These are phyloP conservation scores for Kandelia obovata DNA, from an alignment of 345 rosid species.

Conservation along the genomic window DNA sequence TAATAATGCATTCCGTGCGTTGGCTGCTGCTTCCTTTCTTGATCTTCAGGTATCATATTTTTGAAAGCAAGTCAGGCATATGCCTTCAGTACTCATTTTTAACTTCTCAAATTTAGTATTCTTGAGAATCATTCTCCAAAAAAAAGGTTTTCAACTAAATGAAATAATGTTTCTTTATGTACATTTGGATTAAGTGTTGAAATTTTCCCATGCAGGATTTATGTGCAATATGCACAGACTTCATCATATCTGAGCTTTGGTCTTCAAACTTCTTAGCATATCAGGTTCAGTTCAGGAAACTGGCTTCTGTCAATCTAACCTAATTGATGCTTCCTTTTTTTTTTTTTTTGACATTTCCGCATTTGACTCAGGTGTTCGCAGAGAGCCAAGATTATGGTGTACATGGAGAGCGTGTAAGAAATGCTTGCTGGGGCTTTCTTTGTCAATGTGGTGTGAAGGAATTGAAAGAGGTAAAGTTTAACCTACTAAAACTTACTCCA, in stretches of 20 bases:
- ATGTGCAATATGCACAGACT: constrained; percentile 94
- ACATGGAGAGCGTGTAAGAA: constrained; percentile 95
- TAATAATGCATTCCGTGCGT: constrained; percentile 79
- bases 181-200: neutral
- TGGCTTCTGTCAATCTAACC: neutral
- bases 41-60: constrained; percentile 72
- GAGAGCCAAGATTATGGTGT: constrained; percentile 96
- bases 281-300: constrained; percentile 50
- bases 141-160: no score
- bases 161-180: no score
- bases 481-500: neutral
- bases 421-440: constrained; percentile 98
- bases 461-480: constrained; percentile 63
- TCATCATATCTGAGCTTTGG: constrained; percentile 84
- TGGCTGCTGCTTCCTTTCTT: constrained; percentile 97
- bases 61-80: neutral
- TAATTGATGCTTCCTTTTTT: neutral
- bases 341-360: constrained; percentile 3
- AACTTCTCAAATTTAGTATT: neutral
- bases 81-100: neutral
- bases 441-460: constrained; percentile 95
- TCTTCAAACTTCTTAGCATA: constrained; percentile 85
- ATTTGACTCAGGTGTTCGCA: constrained; percentile 67
- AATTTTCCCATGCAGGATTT: constrained; percentile 56
- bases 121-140: constrained; percentile 6